Base-by-base conservation (phyloP, 805 yeast species). In the Komagataella phaffii region DNA sequence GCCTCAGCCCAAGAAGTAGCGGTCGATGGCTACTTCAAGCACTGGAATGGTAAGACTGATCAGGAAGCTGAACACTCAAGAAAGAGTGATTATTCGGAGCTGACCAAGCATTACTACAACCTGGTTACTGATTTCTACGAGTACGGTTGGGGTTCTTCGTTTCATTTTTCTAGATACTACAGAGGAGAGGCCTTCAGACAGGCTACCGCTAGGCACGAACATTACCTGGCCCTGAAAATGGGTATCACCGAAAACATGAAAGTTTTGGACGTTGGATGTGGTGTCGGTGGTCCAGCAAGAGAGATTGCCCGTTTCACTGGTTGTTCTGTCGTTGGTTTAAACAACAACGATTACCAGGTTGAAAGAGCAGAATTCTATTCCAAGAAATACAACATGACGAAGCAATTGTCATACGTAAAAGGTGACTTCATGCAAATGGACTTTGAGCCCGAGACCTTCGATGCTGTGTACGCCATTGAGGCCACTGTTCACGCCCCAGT, bases 371-470 rank as follows among this genome's bases (percentile, higher is more conserved):
- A 80, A 66, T 76, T 77, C 69, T 88, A 88, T 68, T 87, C 98
- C 52, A 66, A 77, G 61, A 74, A 72, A 56, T 72, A 72, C 64
- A 76, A 81, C 24, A 71, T 93, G 64, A 81, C 76, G 57, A 76
- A 86, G 65, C 83, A 88, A 72, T 75, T 91, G 64, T 74, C 81
- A 24, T 86, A 86, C 62, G 96, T 89, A 59, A 91, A 91, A 73
- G 99, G 99, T 62, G 99, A 91, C 70, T 91, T 91, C 76, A 93
- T 91, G 99, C 93, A 91, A 69, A 88, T 91, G 96, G 97, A 91
- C 61, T 93, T 93, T 61, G 88, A 84, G 69, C 85, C 85, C 57
- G 84, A 83, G 63, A 68, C 93, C 30, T 91, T 93, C 63, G 99
- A 91, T 68, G 96, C 96, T 47, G 98, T 93, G 48, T 91, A 91